Percentiles rank a stretch among this genome's conserved stretches.
These are phyloP conservation scores for Coemansia sp. DNA, from an alignment of 192 early-diverging fungal species.

Conservation along the genomic window DNA sequence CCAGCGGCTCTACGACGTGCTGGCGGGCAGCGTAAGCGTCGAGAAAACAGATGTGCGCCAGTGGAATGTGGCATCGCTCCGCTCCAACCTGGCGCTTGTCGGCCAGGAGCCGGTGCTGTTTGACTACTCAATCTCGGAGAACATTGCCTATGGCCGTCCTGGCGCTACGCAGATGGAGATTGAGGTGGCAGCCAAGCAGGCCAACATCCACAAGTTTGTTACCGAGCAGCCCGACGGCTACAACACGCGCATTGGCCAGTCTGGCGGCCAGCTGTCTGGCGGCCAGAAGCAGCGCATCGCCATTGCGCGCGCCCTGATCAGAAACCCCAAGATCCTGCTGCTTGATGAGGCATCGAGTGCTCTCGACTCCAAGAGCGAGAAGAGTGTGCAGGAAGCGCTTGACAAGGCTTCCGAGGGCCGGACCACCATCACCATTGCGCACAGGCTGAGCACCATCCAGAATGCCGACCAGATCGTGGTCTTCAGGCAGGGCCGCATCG, in stretches of 20 bases:
- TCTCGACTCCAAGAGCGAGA: slow-evolving; percentile 77
- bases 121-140: slow-evolving; percentile 81
- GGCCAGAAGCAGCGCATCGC: slow-evolving; percentile 71
- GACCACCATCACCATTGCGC: slow-evolving; percentile 72
- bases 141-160: slow-evolving; percentile 73
- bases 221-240: slow-evolving; percentile 55
- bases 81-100: slow-evolving; percentile 77
- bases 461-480: slow-evolving; percentile 74
- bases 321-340: slow-evolving; percentile 66
- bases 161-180: slow-evolving; percentile 55
- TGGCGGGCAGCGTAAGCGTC: slow-evolving; percentile 56
- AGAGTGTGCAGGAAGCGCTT: slow-evolving; percentile 73
- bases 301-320: slow-evolving; percentile 66
- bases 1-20: slow-evolving; percentile 78
- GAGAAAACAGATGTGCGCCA: slow-evolving; percentile 58
- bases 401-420: slow-evolving; percentile 64
- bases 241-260: slow-evolving; percentile 65
- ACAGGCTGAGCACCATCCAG: slow-evolving; percentile 81
- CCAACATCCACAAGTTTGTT: slow-evolving; percentile 65
- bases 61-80: slow-evolving; percentile 65
- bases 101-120: slow-evolving; percentile 91
- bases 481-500: slow-evolving; percentile 57
- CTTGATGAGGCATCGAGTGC: slow-evolving; percentile 85
- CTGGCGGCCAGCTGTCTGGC: slow-evolving; percentile 59
- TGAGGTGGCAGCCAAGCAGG: slow-evolving; percentile 52